A percentile compares a stretch with the other conserved stretches of the same genome.
These are phyloP conservation scores for Aspergillus sp. DNA, from an alignment of 2,329 filamentous ascomycete species.

Conservation along the genomic window DNA sequence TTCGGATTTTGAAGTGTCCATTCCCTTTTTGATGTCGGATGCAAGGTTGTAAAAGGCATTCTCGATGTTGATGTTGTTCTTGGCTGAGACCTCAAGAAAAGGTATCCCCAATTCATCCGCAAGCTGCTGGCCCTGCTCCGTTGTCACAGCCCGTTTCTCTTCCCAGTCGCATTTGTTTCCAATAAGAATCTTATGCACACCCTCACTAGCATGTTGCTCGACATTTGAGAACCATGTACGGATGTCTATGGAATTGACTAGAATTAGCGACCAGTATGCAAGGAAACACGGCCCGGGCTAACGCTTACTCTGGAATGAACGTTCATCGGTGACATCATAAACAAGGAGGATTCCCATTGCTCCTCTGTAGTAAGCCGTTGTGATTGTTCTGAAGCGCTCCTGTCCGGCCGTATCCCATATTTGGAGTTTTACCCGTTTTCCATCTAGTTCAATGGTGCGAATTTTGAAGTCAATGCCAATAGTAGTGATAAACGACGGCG, in stretches of 20 bases:
- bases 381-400: constrained; percentile 98
- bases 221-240: constrained; percentile 99
- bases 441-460: constrained; percentile 96
- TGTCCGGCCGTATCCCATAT: constrained; percentile 99
- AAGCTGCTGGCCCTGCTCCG: constrained; percentile 87
- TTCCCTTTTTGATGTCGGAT: constrained; percentile 97
- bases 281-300: background rate
- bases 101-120: constrained; percentile 96
- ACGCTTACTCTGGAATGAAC: constrained; percentile 86
- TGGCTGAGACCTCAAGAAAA: constrained; percentile 97
- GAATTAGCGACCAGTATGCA: constrained; percentile 12
- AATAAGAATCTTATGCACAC: constrained; percentile 99
- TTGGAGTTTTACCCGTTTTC: constrained; percentile 97
- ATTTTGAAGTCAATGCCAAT: constrained; percentile 99
- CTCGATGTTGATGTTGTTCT: constrained; percentile 99
- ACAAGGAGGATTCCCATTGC: constrained; percentile 98
- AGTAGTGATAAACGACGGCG: constrained; percentile 95
- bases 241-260: constrained; percentile 66
- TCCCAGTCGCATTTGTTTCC: constrained; percentile 99
- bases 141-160: constrained; percentile 93
- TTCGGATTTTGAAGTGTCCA: constrained; percentile 83
- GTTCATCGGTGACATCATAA: constrained; percentile 96
- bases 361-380: constrained; percentile 96
- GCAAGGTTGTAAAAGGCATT: constrained; percentile 97
- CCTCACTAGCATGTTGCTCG: constrained; percentile 95